Percentiles rank a stretch among this genome's conserved stretches.
Evolutionary conservation across 257 asterid genomes (phyloP).

Genomic region (Apocynum venetum): DNA sequence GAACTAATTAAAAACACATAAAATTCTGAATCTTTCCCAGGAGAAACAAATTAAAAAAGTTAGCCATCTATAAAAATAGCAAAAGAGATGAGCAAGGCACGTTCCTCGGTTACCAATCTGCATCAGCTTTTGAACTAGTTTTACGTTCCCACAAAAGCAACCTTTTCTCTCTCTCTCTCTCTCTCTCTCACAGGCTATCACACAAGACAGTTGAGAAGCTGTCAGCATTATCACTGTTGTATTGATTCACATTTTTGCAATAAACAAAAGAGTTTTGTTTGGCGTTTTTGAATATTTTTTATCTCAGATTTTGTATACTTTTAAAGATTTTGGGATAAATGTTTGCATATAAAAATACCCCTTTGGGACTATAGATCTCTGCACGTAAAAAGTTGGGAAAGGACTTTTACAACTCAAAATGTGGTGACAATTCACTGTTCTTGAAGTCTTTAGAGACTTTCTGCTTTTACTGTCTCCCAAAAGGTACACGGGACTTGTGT

Average conservation of each 20-base stretch:
- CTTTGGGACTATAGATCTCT: constrained; percentile 6
- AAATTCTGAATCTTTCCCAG: constrained; percentile 15
- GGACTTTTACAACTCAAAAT: neutral
- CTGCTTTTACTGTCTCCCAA: neutral
- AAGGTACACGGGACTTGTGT: neutral
- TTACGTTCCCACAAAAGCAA: constrained; percentile 29
- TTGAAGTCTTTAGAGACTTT: neutral
- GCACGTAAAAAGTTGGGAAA: neutral
- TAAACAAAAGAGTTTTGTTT: constrained; percentile 2
- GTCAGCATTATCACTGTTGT: constrained; percentile 12
- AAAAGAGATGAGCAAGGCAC: constrained; percentile 48
- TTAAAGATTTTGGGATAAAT: neutral
- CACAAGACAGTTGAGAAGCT: neutral
- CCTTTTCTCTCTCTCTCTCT: constrained; percentile 4
- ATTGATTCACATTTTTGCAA: constrained; percentile 7
- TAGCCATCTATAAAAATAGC: neutral
- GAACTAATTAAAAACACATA: neutral
- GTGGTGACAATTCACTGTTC: constrained; percentile 2
- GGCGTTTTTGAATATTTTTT: neutral
- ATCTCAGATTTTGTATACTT: neutral
- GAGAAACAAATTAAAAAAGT: constrained; percentile 16
- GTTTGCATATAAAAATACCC: neutral
- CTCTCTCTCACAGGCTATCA: constrained; percentile 5
- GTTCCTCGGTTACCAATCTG: constrained; percentile 42
- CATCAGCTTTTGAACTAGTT: constrained; percentile 39